Evolutionary conservation across 2,329 filamentous ascomycete genomes (phyloP), one percentile per base, ranked within the genome.

Genomic region (Pseudogymnoascus sp.): DNA sequence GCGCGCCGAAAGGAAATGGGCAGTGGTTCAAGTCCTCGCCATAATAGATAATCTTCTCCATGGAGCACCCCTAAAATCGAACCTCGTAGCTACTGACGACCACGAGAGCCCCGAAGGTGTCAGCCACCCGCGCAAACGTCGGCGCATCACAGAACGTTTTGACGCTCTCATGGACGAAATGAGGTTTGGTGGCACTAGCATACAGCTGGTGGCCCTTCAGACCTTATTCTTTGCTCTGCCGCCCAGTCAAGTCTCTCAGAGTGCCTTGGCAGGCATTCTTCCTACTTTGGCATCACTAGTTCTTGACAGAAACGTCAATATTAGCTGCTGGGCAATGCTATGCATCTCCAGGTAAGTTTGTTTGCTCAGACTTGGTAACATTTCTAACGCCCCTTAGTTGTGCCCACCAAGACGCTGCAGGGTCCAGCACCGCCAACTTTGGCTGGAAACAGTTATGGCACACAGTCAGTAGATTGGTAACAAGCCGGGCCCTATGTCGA

Each of bases 291-390:
- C 80, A 13, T 73, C 76, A 9, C 79, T 82, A 60, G 83, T 88
- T 45, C 80, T 83, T 8, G 88, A 94, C 69, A 92, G 96, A 68
- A 86, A 88, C 66, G 75, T 77, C 12, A 73, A 75, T 7, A 77
- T 87, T 40, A 83, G 87, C 6, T 90, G 87, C 0, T 99, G 94
- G 94, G 87, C 91, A 15, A 85, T 96, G 78, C 73, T 97, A 60
- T 87, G 87, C n/a, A 84, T 91, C 70, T 80, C 90, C 65, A 90
- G 89, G 90, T 92, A 77, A 71, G 80, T 74, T 35, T 35, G 15
- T 55, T 55, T 55, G 29, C 15, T 8, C 10, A 7, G 29, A 29
- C n/a, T 8, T 18, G 4, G 15, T 35, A 33, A 18, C n/a, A 9
- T 55, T 55, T 33, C 48, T 55, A 15, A 55, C 29, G 29, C 2